A percentile compares a stretch with the other conserved stretches of the same genome.
phyloP scores from a whole-genome alignment of 176 grass and related monocot genomes.

The Paspalum notatum region DNA sequence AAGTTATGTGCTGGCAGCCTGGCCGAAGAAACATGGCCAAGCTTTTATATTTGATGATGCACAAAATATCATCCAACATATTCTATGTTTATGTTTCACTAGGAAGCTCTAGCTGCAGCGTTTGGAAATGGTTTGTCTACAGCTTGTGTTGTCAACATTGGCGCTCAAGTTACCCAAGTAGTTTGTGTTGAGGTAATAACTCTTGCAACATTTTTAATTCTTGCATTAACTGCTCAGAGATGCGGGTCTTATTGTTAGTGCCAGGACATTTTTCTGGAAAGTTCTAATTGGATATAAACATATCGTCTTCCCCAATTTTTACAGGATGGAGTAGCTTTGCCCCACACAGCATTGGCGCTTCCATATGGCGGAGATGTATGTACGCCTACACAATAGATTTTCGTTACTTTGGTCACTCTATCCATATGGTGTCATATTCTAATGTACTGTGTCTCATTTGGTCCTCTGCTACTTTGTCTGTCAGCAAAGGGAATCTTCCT shows the following conservation, averaged over 20 bases:
- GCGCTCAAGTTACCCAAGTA: conserved; percentile 94
- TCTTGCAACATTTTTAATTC: conserved; percentile 1
- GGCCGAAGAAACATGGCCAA: background rate
- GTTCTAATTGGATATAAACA: conserved; percentile 18
- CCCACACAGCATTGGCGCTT: conserved; percentile 75
- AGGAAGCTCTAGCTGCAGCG: conserved; percentile 95
- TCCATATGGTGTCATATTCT: background rate
- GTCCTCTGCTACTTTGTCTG: background rate
- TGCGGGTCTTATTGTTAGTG: conserved; percentile 23
- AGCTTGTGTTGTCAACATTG: conserved; percentile 93
- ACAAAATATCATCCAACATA: background rate
- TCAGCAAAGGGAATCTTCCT: background rate
- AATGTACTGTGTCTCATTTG: background rate
- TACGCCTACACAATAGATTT: conserved; percentile 3
- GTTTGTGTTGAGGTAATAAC: conserved; percentile 89
- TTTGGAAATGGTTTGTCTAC: conserved; percentile 98
- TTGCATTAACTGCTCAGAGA: conserved; percentile 3
- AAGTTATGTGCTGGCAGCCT: background rate
- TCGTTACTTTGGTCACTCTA: conserved; percentile 19
- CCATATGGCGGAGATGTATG: conserved; percentile 95
- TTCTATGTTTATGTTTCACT: conserved; percentile 40
- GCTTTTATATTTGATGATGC: conserved; percentile 12
- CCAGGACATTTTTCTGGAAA: conserved; percentile 18
- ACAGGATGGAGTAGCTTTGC: conserved; percentile 98
- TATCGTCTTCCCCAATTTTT: conserved; percentile 22